These are phyloP conservation scores for Sporothrix brasiliensis DNA, from an alignment of 2,329 filamentous ascomycete genomes.

Conservation along the genomic window DNA sequence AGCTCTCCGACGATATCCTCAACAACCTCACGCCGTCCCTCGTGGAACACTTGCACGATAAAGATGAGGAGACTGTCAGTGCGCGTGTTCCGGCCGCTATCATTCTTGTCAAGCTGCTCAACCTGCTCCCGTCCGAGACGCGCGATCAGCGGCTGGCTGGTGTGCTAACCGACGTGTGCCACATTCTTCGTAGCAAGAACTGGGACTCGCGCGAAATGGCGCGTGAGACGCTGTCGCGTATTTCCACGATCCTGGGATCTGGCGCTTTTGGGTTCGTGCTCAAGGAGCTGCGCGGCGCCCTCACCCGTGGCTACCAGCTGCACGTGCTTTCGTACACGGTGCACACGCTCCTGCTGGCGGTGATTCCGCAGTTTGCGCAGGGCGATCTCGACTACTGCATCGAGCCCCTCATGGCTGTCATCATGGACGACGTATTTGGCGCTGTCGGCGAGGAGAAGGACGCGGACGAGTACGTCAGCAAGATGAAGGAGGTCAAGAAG, in stretches of 20 bases:
- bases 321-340: slow-evolving; percentile 95
- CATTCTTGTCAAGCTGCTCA: slow-evolving; percentile 83
- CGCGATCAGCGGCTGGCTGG: slow-evolving; percentile 76
- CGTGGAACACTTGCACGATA: slow-evolving; percentile 84
- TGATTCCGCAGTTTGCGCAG: slow-evolving; percentile 70
- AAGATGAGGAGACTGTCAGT: slow-evolving; percentile 92
- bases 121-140: slow-evolving; percentile 72
- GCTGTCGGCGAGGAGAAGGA: slow-evolving; percentile 93
- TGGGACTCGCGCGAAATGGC: slow-evolving; percentile 90
- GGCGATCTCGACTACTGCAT: slow-evolving; percentile 92
- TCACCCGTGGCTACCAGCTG: slow-evolving; percentile 85
- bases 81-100: slow-evolving; percentile 87
- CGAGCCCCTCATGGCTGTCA: slow-evolving; percentile 72
- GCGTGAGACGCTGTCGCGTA: slow-evolving; percentile 81
- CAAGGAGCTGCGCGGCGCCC: slow-evolving; percentile 80
- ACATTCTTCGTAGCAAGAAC: slow-evolving; percentile 86
- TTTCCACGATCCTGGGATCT: slow-evolving; percentile 77
- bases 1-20: slow-evolving; percentile 71
- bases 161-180: slow-evolving; percentile 87
- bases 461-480: slow-evolving; percentile 88
- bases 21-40: slow-evolving; percentile 77
- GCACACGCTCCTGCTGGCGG: slow-evolving; percentile 82
- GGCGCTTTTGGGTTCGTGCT: slow-evolving; percentile 89
- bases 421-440: slow-evolving; percentile 98
- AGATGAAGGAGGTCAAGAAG: slow-evolving; percentile 97